phyloP scores from a whole-genome alignment of 768 basidiomycete genomes.

The Rubroboletus satanas region DNA sequence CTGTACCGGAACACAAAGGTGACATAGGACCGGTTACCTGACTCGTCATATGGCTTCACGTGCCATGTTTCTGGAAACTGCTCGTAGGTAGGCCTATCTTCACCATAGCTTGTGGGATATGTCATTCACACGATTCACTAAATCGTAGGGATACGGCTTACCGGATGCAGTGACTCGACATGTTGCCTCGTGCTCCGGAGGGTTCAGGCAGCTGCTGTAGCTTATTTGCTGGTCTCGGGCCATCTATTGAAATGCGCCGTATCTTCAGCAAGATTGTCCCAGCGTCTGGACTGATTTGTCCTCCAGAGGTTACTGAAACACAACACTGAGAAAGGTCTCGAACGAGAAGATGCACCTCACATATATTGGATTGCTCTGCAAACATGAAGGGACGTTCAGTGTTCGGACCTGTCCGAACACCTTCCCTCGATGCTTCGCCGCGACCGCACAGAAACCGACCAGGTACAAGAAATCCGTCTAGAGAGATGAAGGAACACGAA shows the following conservation, averaged over 20 bases:
- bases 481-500: constrained; percentile 56
- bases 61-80: constrained; percentile 54
- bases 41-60: constrained; percentile 44
- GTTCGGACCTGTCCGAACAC: constrained; percentile 45
- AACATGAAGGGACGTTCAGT: constrained; percentile 64
- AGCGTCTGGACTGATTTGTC: constrained; percentile 33
- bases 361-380: constrained; percentile 35
- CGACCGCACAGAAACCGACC: constrained; percentile 58
- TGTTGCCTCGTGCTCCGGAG: constrained; percentile 33
- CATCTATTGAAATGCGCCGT: constrained; percentile 29
- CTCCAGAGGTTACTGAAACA: constrained; percentile 5
- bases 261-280: constrained; percentile 57
- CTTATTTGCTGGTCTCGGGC: constrained; percentile 40
- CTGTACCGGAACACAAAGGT: constrained; percentile 68
- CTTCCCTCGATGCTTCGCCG: constrained; percentile 52
- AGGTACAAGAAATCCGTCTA: constrained; percentile 62
- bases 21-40: constrained; percentile 45
- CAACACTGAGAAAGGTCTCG: neutral
- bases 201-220: constrained; percentile 38
- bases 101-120: constrained; percentile 44
- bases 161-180: constrained; percentile 47
- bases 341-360: constrained; percentile 28
- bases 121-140: constrained; percentile 1
- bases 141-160: constrained; percentile 22
- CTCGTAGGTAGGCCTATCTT: constrained; percentile 34